Evolutionary conservation across 441 rosid species (phyloP).

Genomic region (Adansonia madagascariensis): DNA sequence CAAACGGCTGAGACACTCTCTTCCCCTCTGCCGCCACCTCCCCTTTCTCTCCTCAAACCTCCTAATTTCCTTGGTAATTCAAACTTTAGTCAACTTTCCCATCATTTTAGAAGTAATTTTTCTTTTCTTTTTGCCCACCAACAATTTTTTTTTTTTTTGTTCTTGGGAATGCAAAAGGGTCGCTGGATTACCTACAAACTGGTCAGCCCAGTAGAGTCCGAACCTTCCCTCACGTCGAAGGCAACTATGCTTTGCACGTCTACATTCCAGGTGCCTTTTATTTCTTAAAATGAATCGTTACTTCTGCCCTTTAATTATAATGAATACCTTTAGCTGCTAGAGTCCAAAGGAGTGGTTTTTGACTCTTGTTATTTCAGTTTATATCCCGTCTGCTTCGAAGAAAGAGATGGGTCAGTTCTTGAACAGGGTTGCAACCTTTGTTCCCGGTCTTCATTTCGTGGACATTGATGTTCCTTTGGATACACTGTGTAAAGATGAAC

Average conservation of each 20-base stretch:
- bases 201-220: constrained; percentile 59
- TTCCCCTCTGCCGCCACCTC: constrained; percentile 66
- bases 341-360: constrained; percentile 12
- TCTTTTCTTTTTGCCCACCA: constrained; percentile 13
- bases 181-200: constrained; percentile 37
- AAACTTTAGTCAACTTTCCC: neutral
- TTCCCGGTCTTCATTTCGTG: constrained; percentile 67
- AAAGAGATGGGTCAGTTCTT: constrained; percentile 55
- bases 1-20: constrained; percentile 19
- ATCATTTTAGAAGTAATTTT: neutral
- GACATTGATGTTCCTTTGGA: constrained; percentile 74
- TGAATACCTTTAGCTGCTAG: neutral
- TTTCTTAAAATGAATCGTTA: neutral
- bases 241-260: constrained; percentile 81
- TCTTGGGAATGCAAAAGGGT: constrained; percentile 38
- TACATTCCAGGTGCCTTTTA: constrained; percentile 71
- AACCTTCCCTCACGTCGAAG: constrained; percentile 79
- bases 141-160: constrained; percentile 26
- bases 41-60: constrained; percentile 65
- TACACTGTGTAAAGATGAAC: constrained; percentile 54
- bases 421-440: constrained; percentile 57
- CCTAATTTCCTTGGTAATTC: constrained; percentile 54
- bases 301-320: neutral
- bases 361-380: constrained; percentile 67
- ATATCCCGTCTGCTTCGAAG: constrained; percentile 50